These are phyloP conservation scores for Wallemia ichthyophaga DNA, from an alignment of 1,284 basidiomycete genomes.

Conservation along the genomic window DNA sequence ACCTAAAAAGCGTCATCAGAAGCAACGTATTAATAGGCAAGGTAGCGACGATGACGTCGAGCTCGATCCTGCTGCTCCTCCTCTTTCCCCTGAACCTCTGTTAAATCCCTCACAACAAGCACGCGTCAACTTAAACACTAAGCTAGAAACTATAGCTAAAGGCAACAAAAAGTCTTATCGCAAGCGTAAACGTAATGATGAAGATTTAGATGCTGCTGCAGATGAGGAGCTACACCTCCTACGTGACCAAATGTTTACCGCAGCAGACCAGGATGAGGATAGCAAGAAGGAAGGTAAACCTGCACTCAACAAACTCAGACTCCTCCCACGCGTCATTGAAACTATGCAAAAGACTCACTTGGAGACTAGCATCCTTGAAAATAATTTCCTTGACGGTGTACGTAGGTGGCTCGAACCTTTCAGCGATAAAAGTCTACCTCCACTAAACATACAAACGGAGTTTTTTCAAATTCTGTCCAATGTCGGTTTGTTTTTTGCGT, in stretches of 20 bases:
- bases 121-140: neutral
- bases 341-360: slow-evolving; percentile 44
- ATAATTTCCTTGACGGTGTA: slow-evolving; percentile 73
- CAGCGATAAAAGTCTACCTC: slow-evolving; percentile 67
- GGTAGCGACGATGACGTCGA: neutral
- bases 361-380: slow-evolving; percentile 26
- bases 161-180: neutral
- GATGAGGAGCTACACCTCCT: slow-evolving; percentile 71
- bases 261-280: slow-evolving; percentile 55
- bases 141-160: neutral
- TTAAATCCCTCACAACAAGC: neutral
- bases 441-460: slow-evolving; percentile 78
- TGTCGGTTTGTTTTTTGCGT: slow-evolving; percentile 10
- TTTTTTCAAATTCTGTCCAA: slow-evolving; percentile 56
- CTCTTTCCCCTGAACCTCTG: no score
- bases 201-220: slow-evolving; percentile 48
- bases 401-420: slow-evolving; percentile 80
- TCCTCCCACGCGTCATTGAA: slow-evolving; percentile 69
- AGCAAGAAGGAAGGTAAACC: slow-evolving; percentile 57
- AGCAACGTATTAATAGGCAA: neutral
- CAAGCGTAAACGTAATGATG: neutral
- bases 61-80: neutral
- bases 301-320: slow-evolving; percentile 51
- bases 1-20: neutral
- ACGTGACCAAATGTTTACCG: slow-evolving; percentile 54